Conservation (phyloP, 305 asterid species). For the Fraxinus sp. region DNA sequence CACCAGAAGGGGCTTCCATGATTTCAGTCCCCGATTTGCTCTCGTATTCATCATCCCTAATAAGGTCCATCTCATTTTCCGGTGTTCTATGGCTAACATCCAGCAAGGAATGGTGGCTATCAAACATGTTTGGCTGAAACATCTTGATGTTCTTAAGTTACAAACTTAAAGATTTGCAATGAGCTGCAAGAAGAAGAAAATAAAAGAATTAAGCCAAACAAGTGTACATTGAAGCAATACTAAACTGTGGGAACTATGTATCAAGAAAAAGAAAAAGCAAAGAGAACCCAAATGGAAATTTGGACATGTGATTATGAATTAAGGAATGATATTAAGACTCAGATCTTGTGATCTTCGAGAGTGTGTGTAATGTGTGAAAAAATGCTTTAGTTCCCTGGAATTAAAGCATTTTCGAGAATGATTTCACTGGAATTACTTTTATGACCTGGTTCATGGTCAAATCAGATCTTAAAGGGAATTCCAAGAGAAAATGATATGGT, state of each 20-base stretch:
- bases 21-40: slow-evolving; percentile 80
- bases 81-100: slow-evolving; percentile 68
- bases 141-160: slow-evolving; percentile 35
- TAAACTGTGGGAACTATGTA: background rate
- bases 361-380: background rate
- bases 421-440: slow-evolving; percentile 9
- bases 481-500: slow-evolving; percentile 11
- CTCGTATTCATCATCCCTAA: slow-evolving; percentile 77
- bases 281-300: slow-evolving; percentile 2
- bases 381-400: background rate
- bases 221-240: background rate
- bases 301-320: slow-evolving; percentile 18
- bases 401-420: background rate
- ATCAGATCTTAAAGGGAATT: slow-evolving; percentile 30
- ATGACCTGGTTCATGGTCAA: background rate
- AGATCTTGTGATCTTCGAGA: slow-evolving; percentile 22
- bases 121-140: slow-evolving; percentile 92
- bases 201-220: background rate
- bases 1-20: slow-evolving; percentile 79
- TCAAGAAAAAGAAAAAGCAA: background rate
- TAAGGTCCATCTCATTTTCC: slow-evolving; percentile 64
- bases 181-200: slow-evolving; percentile 15
- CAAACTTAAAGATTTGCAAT: background rate
- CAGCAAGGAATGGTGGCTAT: slow-evolving; percentile 67
- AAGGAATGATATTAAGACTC: slow-evolving; percentile 18